Evolutionary conservation across 371 early-diverging fungal species (phyloP).

Genomic region (Mucor piriformis): DNA sequence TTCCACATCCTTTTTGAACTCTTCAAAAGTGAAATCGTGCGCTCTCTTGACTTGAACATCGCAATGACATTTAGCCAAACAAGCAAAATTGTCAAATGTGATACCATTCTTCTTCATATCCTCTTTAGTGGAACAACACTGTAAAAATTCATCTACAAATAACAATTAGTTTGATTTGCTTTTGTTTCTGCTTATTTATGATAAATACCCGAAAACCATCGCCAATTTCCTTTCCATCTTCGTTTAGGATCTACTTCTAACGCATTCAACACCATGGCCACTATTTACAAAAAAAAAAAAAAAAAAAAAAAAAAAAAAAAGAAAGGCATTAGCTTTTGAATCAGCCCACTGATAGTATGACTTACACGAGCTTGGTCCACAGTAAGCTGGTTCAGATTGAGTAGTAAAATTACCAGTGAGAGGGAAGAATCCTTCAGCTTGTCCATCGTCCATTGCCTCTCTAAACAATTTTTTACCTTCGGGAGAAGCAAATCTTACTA

Average conservation of each 20-base stretch:
- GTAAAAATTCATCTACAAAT: slow-evolving; percentile 76
- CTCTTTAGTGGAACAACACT: slow-evolving; percentile 80
- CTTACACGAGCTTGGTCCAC: slow-evolving; percentile 61
- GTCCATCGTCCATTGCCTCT: slow-evolving; percentile 72
- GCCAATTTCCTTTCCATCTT: slow-evolving; percentile 92
- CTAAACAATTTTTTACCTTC: slow-evolving; percentile 81
- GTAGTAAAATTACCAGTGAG: slow-evolving; percentile 88
- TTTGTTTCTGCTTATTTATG: neutral
- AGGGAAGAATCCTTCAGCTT: slow-evolving; percentile 86
- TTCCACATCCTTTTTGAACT: slow-evolving; percentile 78
- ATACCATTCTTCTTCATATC: slow-evolving; percentile 84
- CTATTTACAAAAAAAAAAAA: slow-evolving; percentile 43
- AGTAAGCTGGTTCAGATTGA: slow-evolving; percentile 86
- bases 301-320: slow-evolving; percentile 42
- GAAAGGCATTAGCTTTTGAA: too few species aligned
- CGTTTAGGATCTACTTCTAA: slow-evolving; percentile 88
- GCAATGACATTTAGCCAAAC: slow-evolving; percentile 85
- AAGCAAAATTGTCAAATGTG: slow-evolving; percentile 87
- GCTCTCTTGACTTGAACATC: slow-evolving; percentile 77
- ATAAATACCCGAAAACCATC: slow-evolving; percentile 67
- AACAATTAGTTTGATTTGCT: neutral
- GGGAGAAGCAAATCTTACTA: slow-evolving; percentile 79
- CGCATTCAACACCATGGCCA: slow-evolving; percentile 92
- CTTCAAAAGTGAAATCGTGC: slow-evolving; percentile 64
- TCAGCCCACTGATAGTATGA: too few species aligned